These are phyloP conservation scores for Dipteronia dyeriana DNA, from an alignment of 345 rosid genomes.

Conservation along the genomic window DNA sequence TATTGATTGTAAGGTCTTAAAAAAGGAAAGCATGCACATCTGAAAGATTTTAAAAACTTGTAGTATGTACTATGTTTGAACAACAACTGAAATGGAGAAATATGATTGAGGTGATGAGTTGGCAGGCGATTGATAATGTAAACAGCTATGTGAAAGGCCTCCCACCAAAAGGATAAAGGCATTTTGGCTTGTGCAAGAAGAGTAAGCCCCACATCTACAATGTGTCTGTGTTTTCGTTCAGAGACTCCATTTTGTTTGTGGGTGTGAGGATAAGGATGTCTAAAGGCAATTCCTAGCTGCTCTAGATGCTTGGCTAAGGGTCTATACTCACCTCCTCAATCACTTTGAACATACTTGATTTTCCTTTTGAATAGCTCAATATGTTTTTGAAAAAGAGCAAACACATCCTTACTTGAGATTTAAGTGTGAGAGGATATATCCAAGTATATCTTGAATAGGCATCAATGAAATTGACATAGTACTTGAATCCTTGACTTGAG, in stretches of 20 bases:
- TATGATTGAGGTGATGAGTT: no score
- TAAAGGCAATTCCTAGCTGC: not conserved
- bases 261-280: not conserved
- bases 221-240: not conserved
- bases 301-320: not conserved
- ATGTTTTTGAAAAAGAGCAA: not conserved
- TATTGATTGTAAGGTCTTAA: no score
- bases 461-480: not conserved
- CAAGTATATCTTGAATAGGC: not conserved
- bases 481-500: not conserved
- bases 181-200: not conserved
- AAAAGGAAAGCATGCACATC: no score
- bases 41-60: no score
- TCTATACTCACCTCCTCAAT: not conserved
- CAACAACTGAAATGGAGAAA: no score
- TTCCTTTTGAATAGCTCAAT: not conserved
- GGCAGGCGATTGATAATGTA: no score
- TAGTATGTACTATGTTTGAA: rapidly evolving
- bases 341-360: not conserved
- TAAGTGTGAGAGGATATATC: not conserved
- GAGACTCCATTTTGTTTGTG: not conserved
- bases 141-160: no score
- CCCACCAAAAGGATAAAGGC: not conserved
- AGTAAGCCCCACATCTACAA: not conserved
- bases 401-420: no score